Evolutionary conservation across 2,329 filamentous ascomycete species (phyloP), one percentile per base, ranked within the genome.

Genomic region (Colletotrichum tropicicola): DNA sequence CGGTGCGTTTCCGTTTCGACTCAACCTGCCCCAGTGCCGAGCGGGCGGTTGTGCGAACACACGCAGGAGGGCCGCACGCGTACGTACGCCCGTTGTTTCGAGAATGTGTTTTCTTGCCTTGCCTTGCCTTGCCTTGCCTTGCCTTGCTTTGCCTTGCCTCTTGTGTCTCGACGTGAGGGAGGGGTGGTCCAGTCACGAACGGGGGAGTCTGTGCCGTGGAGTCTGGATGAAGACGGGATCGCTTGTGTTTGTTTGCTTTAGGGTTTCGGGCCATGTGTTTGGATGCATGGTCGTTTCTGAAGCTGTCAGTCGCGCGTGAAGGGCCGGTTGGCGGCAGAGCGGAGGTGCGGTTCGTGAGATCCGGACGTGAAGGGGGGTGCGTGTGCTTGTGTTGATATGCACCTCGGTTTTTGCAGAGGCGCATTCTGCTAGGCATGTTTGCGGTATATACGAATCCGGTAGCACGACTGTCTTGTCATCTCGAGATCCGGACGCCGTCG

Each of bases 1-100:
- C 28, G 59, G 35, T 12, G 15, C 23, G 10, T 21, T 59, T 63
- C 49, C 25, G 45, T 58, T 62, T 51, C 52, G 44, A 59, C 37
- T 35, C 32, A 35, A n/a, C 9, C 30, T 12, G 30, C 30, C 6
- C 30, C 30, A 35, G n/a, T n/a, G n/a, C n/a, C n/a, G n/a, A n/a
- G n/a, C n/a, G n/a, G 13, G 32, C 32, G 32, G 32, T 35, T 35
- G n/a, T 35, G 32, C 32, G 32, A 35, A 35, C 12, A n/a, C n/a
- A 17, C 37, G n/a, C n/a, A n/a, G n/a, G n/a, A n/a, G n/a, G n/a
- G n/a, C n/a, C n/a, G n/a, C n/a, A n/a, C n/a, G n/a, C n/a, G n/a
- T n/a, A n/a, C n/a, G n/a, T n/a, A n/a, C n/a, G n/a, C n/a, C n/a
- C n/a, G n/a, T n/a, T n/a, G n/a, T n/a, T n/a, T n/a, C n/a, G n/a